These are phyloP conservation scores for Xylaria sp. DNA, from an alignment of 2,329 filamentous ascomycete species.

Conservation along the genomic window DNA sequence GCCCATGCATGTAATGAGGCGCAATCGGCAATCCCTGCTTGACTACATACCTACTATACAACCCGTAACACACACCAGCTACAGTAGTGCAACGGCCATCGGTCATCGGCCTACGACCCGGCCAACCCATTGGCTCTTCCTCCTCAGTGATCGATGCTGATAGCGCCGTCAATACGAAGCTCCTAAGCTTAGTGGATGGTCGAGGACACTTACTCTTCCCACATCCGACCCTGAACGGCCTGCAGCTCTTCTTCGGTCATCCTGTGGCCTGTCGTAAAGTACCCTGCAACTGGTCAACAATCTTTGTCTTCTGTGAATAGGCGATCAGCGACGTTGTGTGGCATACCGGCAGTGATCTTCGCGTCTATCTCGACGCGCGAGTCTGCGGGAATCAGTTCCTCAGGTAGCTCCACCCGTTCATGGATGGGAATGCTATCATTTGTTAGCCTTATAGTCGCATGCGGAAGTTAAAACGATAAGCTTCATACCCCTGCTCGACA, in stretches of 20 bases:
- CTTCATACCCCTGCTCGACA: constrained; percentile 77
- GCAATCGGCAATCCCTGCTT: constrained; percentile 24
- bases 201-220: constrained; percentile 76
- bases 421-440: constrained; percentile 79
- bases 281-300: constrained; percentile 59
- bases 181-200: constrained; percentile 33
- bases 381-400: constrained; percentile 93
- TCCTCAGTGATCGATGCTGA: constrained; percentile 56
- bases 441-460: constrained; percentile 40
- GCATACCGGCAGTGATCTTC: constrained; percentile 92
- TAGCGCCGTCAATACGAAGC: constrained; percentile 43
- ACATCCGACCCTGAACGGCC: constrained; percentile 87
- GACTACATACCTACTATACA: neutral
- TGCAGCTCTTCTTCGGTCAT: constrained; percentile 88
- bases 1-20: constrained; percentile 33
- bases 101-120: constrained; percentile 30
- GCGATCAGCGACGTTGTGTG: constrained; percentile 23
- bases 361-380: constrained; percentile 98
- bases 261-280: constrained; percentile 88
- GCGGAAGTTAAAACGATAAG: constrained; percentile 28
- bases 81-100: constrained; percentile 41
- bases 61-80: neutral
- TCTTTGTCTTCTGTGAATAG: constrained; percentile 27
- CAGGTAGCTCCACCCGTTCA: constrained; percentile 90
- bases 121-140: constrained; percentile 35